Evolutionary conservation across 441 rosid genomes (phyloP).

Genomic region (Syzygium malaccense): DNA sequence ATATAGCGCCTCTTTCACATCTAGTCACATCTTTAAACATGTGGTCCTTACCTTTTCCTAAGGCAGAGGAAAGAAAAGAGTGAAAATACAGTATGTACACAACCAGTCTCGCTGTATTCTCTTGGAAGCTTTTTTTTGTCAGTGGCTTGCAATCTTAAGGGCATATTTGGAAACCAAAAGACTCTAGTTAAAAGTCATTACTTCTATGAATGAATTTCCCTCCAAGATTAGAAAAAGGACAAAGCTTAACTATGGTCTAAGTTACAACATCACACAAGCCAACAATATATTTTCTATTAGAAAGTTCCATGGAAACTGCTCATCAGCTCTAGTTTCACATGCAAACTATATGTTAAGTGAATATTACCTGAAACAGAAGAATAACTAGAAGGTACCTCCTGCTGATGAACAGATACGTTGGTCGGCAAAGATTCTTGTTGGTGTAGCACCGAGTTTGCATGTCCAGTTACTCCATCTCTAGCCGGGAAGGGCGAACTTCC

Average conservation of each 20-base stretch:
- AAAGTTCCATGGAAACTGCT: constrained; percentile 22
- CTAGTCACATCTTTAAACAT: neutral
- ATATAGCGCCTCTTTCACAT: neutral
- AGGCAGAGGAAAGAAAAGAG: neutral
- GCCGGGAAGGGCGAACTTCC: constrained; percentile 28
- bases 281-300: neutral
- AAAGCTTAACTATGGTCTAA: neutral
- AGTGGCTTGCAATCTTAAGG: neutral
- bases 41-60: neutral
- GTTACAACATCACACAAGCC: neutral
- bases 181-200: neutral
- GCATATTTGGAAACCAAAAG: neutral
- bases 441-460: constrained; percentile 26
- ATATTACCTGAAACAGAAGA: constrained; percentile 98
- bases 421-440: constrained; percentile 41
- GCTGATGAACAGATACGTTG: constrained; percentile 73
- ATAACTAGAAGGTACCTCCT: constrained; percentile 99
- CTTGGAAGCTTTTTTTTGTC: neutral
- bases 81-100: neutral
- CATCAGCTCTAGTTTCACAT: constrained; percentile 48
- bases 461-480: constrained; percentile 46
- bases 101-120: neutral
- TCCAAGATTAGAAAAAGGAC: neutral
- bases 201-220: neutral
- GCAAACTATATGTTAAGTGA: constrained; percentile 49